A percentile compares a stretch with the other conserved stretches of the same genome.
These are phyloP conservation scores for Crithidia expoeki DNA, from an alignment of 208 protist species.

Conservation along the genomic window DNA sequence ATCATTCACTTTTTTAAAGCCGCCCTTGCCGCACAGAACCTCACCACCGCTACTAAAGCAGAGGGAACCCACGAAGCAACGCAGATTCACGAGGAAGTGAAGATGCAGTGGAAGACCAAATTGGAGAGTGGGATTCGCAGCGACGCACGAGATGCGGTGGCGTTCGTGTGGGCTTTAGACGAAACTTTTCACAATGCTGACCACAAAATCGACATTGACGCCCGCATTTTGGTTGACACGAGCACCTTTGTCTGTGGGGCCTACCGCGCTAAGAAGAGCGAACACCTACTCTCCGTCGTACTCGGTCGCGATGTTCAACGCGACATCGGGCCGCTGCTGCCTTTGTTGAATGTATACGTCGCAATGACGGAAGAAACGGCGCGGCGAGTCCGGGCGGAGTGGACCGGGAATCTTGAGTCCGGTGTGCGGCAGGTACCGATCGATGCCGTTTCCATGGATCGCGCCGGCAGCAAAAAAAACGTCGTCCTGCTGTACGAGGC, in stretches of 20 bases:
- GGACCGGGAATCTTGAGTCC: background rate
- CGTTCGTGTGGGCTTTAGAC: background rate
- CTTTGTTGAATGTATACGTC: conserved; percentile 20
- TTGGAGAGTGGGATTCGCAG: background rate
- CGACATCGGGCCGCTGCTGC: conserved; percentile 30
- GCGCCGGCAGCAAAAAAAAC: conserved; percentile 3
- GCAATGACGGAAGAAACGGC: conserved; percentile 47
- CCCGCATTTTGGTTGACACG: conserved; percentile 31
- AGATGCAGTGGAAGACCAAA: background rate
- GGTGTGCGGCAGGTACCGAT: background rate
- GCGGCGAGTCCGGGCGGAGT: conserved; percentile 31
- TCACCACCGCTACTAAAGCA: too few relatives aligned
- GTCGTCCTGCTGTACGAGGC: conserved; percentile 35
- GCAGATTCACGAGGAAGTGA: background rate
- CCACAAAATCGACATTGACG: background rate
- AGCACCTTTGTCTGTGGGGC: conserved; percentile 24
- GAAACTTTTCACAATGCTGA: background rate
- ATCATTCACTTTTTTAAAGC: background rate
- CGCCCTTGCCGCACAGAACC: background rate
- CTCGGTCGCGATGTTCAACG: conserved; percentile 32
- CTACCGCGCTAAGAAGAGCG: conserved; percentile 10
- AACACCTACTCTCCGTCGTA: conserved; percentile 22
- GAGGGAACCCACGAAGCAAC: background rate
- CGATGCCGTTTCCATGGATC: background rate
- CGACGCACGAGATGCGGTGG: conserved; percentile 7